Evolutionary conservation across 2,329 filamentous ascomycete species (phyloP).

Genomic region (Sporothrix luriei): DNA sequence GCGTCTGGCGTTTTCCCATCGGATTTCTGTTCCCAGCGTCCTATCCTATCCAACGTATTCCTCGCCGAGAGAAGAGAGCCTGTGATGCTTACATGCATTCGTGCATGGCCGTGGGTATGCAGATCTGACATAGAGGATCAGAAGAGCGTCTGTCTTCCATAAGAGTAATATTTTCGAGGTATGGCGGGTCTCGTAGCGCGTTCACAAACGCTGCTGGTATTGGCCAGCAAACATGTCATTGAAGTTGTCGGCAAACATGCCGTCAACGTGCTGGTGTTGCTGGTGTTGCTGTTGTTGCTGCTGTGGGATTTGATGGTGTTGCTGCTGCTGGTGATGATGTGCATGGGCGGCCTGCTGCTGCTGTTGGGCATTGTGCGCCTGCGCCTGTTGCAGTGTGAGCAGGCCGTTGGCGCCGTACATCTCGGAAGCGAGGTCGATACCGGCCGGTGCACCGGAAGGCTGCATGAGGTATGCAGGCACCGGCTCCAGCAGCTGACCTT

Average conservation of each 20-base stretch:
- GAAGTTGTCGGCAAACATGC: conserved; percentile 29
- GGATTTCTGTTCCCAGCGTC: background rate
- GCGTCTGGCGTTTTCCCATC: background rate
- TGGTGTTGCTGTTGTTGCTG: conserved; percentile 25
- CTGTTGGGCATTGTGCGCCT: conserved; percentile 30
- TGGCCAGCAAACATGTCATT: conserved; percentile 28
- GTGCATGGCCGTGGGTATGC: background rate
- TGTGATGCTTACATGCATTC: background rate
- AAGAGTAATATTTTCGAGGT: background rate
- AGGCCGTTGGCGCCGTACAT: conserved; percentile 35
- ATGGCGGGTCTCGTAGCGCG: background rate
- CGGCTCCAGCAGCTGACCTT: conserved; percentile 71
- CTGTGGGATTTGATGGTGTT: conserved; percentile 27
- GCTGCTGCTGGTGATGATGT: conserved; percentile 28
- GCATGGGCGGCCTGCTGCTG: conserved; percentile 28
- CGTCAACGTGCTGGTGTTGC: conserved; percentile 22
- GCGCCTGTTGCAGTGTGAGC: conserved; percentile 32
- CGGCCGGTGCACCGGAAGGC: conserved; percentile 25
- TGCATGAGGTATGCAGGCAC: conserved; percentile 44
- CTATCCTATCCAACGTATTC: background rate
- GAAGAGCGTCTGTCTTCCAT: background rate
- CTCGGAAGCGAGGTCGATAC: conserved; percentile 32
- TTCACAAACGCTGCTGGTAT: conserved; percentile 13
- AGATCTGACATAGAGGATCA: background rate
- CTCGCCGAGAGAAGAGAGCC: background rate